phyloP scores from a whole-genome alignment of 768 basidiomycete species.

The Amanita polypyramis region DNA sequence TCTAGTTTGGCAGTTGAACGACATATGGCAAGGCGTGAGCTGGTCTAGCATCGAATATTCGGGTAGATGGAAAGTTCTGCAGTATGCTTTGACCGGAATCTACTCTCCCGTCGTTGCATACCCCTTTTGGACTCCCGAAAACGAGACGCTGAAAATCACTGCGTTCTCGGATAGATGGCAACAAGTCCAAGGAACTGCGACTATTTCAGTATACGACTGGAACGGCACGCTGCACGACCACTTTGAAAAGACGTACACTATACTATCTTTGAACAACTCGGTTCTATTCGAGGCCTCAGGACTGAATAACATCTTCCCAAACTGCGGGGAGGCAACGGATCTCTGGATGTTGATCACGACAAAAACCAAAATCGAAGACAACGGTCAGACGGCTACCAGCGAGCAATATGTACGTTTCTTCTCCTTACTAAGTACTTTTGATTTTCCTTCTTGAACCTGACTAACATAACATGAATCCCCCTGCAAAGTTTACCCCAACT shows the following conservation, averaged over 20 bases:
- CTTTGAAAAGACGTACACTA: slow-evolving; percentile 26
- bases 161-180: slow-evolving; percentile 45
- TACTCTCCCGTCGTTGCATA: slow-evolving; percentile 40
- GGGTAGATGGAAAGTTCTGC: slow-evolving; percentile 49
- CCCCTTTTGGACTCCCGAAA: slow-evolving; percentile 45
- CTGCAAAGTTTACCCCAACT: slow-evolving; percentile 48
- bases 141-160: slow-evolving; percentile 35
- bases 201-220: slow-evolving; percentile 54
- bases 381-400: slow-evolving; percentile 30
- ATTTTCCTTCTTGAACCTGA: no score
- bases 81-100: slow-evolving; percentile 35
- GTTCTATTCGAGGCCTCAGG: slow-evolving; percentile 30
- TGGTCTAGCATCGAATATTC: slow-evolving; percentile 49
- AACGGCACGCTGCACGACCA: slow-evolving; percentile 28
- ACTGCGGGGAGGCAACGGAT: slow-evolving; percentile 26
- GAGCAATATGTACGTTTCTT: slow-evolving; percentile 38
- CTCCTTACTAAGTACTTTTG: slow-evolving; percentile 4
- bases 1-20: slow-evolving; percentile 50
- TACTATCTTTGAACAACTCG: slow-evolving; percentile 42
- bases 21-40: slow-evolving; percentile 50
- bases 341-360: slow-evolving; percentile 44
- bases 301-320: slow-evolving; percentile 33
- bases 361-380: slow-evolving; percentile 32
- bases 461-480: no score
- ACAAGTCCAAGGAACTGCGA: slow-evolving; percentile 31